These are phyloP conservation scores for Sclerotinia nivalis DNA, from an alignment of 2,329 filamentous ascomycete genomes.

Conservation along the genomic window DNA sequence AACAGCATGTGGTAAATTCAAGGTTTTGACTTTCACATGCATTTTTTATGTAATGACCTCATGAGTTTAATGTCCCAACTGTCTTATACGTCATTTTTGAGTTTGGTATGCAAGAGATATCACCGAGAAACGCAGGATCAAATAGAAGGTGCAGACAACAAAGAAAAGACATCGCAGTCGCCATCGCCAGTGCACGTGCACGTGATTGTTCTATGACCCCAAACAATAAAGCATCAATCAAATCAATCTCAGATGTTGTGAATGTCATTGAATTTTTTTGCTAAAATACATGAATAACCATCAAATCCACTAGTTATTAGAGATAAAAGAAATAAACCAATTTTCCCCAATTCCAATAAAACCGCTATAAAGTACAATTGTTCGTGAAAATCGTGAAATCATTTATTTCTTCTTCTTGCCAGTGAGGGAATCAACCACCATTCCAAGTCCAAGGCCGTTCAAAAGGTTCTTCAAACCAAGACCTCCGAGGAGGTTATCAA, in stretches of 20 bases:
- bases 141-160: not conserved
- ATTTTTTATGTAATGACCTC: slow-evolving; percentile 11
- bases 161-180: not conserved
- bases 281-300: slow-evolving; percentile 18
- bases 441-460: slow-evolving; percentile 66
- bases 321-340: not conserved
- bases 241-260: not conserved
- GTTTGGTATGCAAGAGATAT: not conserved
- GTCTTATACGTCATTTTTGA: slow-evolving; percentile 20
- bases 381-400: slow-evolving; percentile 13
- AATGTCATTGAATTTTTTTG: slow-evolving; percentile 10
- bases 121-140: not conserved
- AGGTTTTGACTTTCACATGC: slow-evolving; percentile 7
- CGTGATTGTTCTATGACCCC: not conserved
- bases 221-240: not conserved
- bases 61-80: not conserved
- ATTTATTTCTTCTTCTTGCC: slow-evolving; percentile 46
- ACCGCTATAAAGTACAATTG: slow-evolving; percentile 18
- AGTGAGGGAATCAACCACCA: slow-evolving; percentile 46
- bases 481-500: slow-evolving; percentile 76
- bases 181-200: not conserved
- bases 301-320: not conserved
- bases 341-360: slow-evolving; percentile 1
- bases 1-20: not conserved
- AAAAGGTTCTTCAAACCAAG: slow-evolving; percentile 76